These are phyloP conservation scores for Senna siamea DNA, from an alignment of 306 rosid species.

Conservation along the genomic window DNA sequence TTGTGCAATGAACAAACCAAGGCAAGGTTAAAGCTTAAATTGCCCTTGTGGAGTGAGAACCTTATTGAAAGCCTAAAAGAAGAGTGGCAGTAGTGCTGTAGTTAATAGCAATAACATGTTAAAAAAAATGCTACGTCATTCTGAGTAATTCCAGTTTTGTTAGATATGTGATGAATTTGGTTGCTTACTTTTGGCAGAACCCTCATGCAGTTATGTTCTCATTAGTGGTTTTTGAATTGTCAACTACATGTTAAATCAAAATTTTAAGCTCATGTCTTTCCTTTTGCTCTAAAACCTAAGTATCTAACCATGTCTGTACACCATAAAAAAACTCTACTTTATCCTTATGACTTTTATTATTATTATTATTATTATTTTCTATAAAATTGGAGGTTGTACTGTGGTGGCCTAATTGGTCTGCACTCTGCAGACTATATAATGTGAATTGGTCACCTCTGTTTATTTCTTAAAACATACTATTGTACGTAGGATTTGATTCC, in stretches of 20 bases:
- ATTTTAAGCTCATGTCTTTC: constrained; percentile 8
- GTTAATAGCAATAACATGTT: neutral
- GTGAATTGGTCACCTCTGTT: neutral
- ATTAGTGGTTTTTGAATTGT: too few species aligned
- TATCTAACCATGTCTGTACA: neutral
- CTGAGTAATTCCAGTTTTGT: neutral
- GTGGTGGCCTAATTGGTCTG: neutral
- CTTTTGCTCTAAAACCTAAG: neutral
- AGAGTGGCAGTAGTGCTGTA: neutral
- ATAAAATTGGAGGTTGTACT: neutral
- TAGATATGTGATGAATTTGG: neutral
- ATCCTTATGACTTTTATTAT: neutral
- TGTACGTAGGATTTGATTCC: neutral
- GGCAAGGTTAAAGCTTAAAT: neutral
- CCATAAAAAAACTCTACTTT: constrained; percentile 8
- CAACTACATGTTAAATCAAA: neutral
- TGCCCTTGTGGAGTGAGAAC: neutral
- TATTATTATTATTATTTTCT: neutral
- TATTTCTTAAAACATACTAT: neutral
- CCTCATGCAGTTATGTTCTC: neutral
- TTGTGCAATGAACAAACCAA: neutral
- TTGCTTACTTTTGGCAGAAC: neutral
- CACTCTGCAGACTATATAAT: neutral
- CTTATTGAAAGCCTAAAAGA: neutral
- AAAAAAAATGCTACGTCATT: neutral